Evolutionary conservation across 2,329 filamentous ascomycete genomes (phyloP).

Genomic region (Tolypocladium tropicale): DNA sequence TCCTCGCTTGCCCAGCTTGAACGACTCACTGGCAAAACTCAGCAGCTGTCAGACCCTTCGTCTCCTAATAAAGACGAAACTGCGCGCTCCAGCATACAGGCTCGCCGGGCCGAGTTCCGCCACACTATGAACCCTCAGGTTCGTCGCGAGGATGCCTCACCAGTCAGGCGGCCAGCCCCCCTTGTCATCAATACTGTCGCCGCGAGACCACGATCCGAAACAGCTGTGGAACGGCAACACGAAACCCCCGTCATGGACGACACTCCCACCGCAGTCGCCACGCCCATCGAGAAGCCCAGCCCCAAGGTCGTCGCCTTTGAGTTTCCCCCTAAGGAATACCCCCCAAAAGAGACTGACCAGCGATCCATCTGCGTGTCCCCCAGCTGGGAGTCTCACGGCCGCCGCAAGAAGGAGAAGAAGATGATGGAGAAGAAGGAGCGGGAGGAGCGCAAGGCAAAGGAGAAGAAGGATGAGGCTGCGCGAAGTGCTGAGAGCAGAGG

Average conservation of each 20-base stretch:
- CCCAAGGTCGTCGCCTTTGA: constrained; percentile 21
- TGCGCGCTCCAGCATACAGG: constrained; percentile 7
- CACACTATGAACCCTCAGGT: not conserved
- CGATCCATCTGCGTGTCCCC: constrained; percentile 48
- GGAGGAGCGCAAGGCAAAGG: constrained; percentile 18
- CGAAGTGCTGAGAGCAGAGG: constrained; percentile 13
- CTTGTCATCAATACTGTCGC: constrained; percentile 8
- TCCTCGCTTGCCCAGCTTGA: constrained; percentile 9
- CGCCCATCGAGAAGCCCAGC: constrained; percentile 10
- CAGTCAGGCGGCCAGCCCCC: constrained; percentile 2
- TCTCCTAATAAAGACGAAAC: not conserved
- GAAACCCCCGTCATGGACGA: constrained; percentile 2
- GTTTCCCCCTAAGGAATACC: constrained; percentile 17
- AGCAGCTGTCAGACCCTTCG: not conserved
- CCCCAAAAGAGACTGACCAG: constrained; percentile 17
- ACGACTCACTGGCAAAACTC: constrained; percentile 6
- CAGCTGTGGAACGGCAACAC: constrained; percentile 3
- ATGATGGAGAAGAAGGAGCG: constrained; percentile 18
- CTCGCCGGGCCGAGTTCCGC: constrained; percentile 4
- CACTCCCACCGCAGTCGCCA: constrained; percentile 3
- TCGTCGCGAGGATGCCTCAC: constrained; percentile 3
- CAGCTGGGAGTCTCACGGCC: constrained; percentile 48
- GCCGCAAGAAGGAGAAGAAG: constrained; percentile 44
- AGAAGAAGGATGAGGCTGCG: constrained; percentile 12
- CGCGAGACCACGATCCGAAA: constrained; percentile 1